Conservation (phyloP, 345 rosid species). For the Viola odorata region DNA sequence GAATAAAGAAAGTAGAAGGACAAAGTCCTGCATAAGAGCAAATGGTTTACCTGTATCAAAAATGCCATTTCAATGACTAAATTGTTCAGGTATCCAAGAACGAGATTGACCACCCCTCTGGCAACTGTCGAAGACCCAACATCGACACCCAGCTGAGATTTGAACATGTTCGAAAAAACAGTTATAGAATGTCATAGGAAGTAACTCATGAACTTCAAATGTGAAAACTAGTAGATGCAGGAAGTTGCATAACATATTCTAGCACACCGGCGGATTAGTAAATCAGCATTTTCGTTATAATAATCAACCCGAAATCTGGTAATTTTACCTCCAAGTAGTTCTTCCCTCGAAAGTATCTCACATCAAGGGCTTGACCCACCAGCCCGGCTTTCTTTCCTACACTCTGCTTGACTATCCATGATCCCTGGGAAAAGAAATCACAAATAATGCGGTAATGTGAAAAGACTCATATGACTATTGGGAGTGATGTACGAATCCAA, state of each 20-base stretch:
- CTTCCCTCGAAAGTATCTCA: slow-evolving; percentile 56
- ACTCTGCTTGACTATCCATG: slow-evolving; percentile 96
- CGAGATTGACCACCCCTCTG: slow-evolving; percentile 73
- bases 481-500: neutral
- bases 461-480: neutral
- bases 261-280: too few species aligned
- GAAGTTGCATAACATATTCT: too few species aligned
- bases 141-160: slow-evolving; percentile 61
- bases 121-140: slow-evolving; percentile 93
- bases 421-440: slow-evolving; percentile 45
- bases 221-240: too few species aligned
- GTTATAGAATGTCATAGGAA: too few species aligned
- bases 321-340: slow-evolving; percentile 74
- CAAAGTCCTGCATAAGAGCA: neutral
- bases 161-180: neutral
- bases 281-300: too few species aligned
- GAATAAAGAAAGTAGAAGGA: neutral
- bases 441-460: neutral
- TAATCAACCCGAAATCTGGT: neutral
- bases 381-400: slow-evolving; percentile 88
- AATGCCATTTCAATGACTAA: slow-evolving; percentile 92
- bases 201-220: too few species aligned
- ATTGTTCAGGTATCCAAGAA: slow-evolving; percentile 76
- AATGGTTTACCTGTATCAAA: slow-evolving; percentile 57
- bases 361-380: slow-evolving; percentile 71